Percentiles rank a stretch among this genome's conserved stretches.
Evolutionary conservation across 306 rosid genomes (phyloP).

Genomic region (Begonia peltatifolia): DNA sequence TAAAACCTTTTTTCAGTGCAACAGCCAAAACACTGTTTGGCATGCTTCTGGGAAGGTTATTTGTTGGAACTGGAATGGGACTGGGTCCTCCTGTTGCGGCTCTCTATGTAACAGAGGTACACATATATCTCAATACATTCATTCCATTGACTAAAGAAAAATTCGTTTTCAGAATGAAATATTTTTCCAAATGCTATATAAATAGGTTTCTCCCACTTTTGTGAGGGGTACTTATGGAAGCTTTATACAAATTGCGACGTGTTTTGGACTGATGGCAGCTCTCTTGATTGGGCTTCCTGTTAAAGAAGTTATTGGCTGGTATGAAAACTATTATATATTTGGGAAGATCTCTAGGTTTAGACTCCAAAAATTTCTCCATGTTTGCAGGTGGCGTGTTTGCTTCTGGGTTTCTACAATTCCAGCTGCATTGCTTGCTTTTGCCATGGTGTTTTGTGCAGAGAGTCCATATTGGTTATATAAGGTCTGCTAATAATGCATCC

Average conservation of each 20-base stretch:
- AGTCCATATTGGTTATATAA: constrained; percentile 90
- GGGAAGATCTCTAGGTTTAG: too few species aligned
- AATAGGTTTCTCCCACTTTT: constrained; percentile 82
- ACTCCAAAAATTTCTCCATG: constrained; percentile 1
- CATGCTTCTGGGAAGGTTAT: constrained; percentile 83
- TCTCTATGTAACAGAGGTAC: constrained; percentile 86
- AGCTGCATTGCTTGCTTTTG: constrained; percentile 57
- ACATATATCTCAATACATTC: neutral
- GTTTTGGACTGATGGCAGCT: constrained; percentile 85
- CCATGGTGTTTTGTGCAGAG: constrained; percentile 80
- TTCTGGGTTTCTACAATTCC: constrained; percentile 81
- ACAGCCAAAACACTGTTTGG: constrained; percentile 73
- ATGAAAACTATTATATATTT: constrained; percentile 6
- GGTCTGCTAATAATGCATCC: constrained; percentile 22
- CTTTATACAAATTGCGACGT: constrained; percentile 84
- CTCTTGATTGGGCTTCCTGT: constrained; percentile 88
- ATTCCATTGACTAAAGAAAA: neutral
- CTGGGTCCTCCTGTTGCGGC: constrained; percentile 79
- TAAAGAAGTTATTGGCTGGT: constrained; percentile 77
- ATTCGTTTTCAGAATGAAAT: neutral
- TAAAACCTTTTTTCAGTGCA: constrained; percentile 49
- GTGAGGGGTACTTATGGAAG: constrained; percentile 95
- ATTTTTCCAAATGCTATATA: constrained; percentile 8
- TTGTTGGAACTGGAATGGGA: constrained; percentile 97
- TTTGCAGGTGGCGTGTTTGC: constrained; percentile 91